Percentiles rank a stretch among this genome's conserved stretches.
These are phyloP conservation scores for Mangifera indica DNA, from an alignment of 345 rosid genomes.

Conservation along the genomic window DNA sequence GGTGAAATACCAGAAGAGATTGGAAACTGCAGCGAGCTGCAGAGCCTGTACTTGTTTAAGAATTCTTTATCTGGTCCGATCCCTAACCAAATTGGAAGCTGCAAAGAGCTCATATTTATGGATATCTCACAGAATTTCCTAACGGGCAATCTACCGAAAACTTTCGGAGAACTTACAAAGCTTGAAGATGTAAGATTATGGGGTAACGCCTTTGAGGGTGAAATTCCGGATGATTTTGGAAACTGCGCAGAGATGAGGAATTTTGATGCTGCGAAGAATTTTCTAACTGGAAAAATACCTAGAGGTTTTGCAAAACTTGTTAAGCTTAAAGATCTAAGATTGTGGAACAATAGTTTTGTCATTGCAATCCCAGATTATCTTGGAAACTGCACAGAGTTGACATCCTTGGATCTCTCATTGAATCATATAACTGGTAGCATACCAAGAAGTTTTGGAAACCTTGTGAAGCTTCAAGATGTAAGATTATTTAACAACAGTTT, in stretches of 20 bases:
- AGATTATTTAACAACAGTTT: constrained; percentile 82
- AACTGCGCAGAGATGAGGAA: constrained; percentile 54
- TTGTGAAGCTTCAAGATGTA: constrained; percentile 59
- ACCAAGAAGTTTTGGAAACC: constrained; percentile 70
- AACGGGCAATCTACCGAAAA: neutral
- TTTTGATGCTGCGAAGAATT: constrained; percentile 68
- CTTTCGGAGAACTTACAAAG: constrained; percentile 67
- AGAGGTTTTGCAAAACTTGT: constrained; percentile 56
- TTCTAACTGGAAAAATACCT: constrained; percentile 78
- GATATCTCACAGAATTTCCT: too few relatives aligned
- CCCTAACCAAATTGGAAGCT: constrained; percentile 33
- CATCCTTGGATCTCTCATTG: constrained; percentile 61
- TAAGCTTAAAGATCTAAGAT: constrained; percentile 71
- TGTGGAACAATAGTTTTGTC: constrained; percentile 90
- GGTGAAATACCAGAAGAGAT: constrained; percentile 88
- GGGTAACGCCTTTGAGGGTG: constrained; percentile 85
- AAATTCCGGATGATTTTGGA: constrained; percentile 69
- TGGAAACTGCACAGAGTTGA: constrained; percentile 62
- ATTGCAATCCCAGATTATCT: constrained; percentile 72
- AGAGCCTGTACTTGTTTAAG: constrained; percentile 80
- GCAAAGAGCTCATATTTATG: too few relatives aligned
- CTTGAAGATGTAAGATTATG: constrained; percentile 77
- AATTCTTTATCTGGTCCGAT: constrained; percentile 77
- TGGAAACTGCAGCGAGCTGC: constrained; percentile 75
- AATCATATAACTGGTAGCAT: constrained; percentile 77